Evolutionary conservation across 495 filamentous ascomycete genomes (phyloP).

Genomic region (Xylaria bambusicola): DNA sequence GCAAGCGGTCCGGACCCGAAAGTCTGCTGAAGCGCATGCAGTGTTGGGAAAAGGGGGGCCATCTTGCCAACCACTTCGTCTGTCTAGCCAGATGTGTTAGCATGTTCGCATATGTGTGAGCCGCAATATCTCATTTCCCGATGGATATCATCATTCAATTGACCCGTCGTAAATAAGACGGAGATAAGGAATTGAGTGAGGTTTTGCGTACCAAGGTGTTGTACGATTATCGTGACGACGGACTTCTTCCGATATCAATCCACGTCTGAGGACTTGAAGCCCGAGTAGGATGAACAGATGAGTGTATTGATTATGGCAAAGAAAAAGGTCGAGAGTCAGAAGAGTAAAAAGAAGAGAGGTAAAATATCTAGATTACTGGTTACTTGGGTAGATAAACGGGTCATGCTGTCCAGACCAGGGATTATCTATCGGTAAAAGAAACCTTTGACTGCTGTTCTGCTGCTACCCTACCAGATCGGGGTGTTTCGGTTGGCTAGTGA

Average conservation of each 20-base stretch:
- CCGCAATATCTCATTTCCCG: too few relatives aligned
- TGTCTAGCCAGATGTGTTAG: slow-evolving; percentile 5
- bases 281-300: not conserved
- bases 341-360: not conserved
- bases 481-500: slow-evolving; percentile 8
- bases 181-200: not conserved
- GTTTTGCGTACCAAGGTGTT: not conserved
- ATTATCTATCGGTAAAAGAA: not conserved
- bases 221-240: not conserved
- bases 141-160: not conserved
- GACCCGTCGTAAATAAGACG: not conserved
- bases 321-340: not conserved
- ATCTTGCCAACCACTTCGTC: slow-evolving; percentile 28
- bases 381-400: not conserved
- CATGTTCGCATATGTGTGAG: too few relatives aligned
- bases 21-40: slow-evolving; percentile 47
- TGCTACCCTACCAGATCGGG: slow-evolving; percentile 10
- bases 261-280: not conserved
- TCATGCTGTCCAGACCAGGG: not conserved
- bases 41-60: slow-evolving; percentile 49
- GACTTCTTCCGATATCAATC: slow-evolving; percentile 7
- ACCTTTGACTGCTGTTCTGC: not conserved
- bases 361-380: slow-evolving; percentile 5
- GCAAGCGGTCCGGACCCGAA: slow-evolving; percentile 26
- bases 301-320: not conserved